phyloP scores from a whole-genome alignment of 2,329 filamentous ascomycete genomes.

The Calonectria pseudoturangicola region DNA sequence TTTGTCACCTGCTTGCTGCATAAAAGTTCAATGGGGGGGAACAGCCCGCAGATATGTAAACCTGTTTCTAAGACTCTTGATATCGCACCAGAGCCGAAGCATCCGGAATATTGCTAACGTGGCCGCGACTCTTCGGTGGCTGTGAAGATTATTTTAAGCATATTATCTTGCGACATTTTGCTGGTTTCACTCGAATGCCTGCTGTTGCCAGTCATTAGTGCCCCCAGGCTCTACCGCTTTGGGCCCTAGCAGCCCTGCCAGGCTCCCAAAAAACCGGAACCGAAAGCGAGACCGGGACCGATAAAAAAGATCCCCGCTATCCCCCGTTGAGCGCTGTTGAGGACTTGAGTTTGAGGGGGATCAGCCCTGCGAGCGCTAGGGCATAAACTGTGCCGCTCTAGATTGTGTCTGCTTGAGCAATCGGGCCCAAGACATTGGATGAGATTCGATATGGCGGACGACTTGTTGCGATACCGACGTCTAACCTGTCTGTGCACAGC shows the following conservation, averaged over 20 bases:
- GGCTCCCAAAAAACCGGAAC: conserved; percentile 30
- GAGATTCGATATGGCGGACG: neutral
- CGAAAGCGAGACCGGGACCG: conserved; percentile 39
- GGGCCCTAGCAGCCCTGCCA: neutral
- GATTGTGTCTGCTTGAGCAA: neutral
- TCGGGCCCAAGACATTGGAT: neutral
- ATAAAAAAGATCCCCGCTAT: neutral
- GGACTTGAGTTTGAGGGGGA: conserved; percentile 25
- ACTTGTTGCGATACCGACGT: conserved; percentile 14
- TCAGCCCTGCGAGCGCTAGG: conserved; percentile 14
- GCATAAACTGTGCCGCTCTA: neutral
- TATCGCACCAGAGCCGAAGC: neutral
- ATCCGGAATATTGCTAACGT: neutral
- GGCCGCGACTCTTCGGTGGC: neutral
- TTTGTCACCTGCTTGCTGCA: neutral
- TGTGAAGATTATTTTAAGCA: conserved; percentile 29
- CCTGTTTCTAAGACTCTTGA: neutral
- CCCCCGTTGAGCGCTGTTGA: neutral
- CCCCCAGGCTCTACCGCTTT: neutral
- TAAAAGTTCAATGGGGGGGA: neutral
- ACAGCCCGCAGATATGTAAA: conserved; percentile 11
- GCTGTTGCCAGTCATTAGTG: neutral
- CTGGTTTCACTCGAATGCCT: neutral
- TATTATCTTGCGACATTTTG: conserved; percentile 12
- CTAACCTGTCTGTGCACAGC: neutral